phyloP scores from a whole-genome alignment of 495 filamentous ascomycete species.

The Staphylotrichum tortipilum region DNA sequence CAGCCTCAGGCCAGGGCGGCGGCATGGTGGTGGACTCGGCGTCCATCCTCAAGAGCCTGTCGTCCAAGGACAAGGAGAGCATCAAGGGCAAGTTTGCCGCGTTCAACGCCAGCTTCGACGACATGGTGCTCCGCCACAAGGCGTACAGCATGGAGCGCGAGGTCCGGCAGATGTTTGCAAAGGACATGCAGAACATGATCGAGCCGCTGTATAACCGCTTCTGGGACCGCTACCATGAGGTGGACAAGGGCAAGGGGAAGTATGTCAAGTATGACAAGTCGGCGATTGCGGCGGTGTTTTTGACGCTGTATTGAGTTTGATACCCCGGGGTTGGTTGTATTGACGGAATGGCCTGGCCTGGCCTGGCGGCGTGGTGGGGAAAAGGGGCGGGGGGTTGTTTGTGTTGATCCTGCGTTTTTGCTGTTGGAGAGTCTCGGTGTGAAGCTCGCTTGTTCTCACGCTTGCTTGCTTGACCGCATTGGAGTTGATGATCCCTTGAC shows the following conservation, averaged over 20 bases:
- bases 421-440: no score
- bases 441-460: no score
- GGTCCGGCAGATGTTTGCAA: conserved; percentile 64
- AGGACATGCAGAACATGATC: conserved; percentile 79
- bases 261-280: conserved; percentile 95
- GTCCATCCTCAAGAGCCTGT: conserved; percentile 71
- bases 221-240: conserved; percentile 95
- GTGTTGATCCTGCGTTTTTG: no score
- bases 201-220: conserved; percentile 93
- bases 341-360: no score
- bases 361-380: no score
- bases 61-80: conserved; percentile 82
- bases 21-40: conserved; percentile 60
- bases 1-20: conserved; percentile 55
- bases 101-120: conserved; percentile 89
- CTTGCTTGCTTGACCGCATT: no score
- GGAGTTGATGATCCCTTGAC: no score
- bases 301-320: conserved; percentile 38
- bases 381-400: no score
- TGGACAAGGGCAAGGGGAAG: conserved; percentile 93
- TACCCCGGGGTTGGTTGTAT: no score
- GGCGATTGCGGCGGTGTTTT: conserved; percentile 46
- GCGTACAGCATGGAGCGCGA: conserved; percentile 76
- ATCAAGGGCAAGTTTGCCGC: conserved; percentile 89
- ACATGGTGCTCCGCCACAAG: conserved; percentile 73